Base-by-base conservation (phyloP, 2,329 filamentous ascomycete species). In the Sporothrix euskadiensis region DNA sequence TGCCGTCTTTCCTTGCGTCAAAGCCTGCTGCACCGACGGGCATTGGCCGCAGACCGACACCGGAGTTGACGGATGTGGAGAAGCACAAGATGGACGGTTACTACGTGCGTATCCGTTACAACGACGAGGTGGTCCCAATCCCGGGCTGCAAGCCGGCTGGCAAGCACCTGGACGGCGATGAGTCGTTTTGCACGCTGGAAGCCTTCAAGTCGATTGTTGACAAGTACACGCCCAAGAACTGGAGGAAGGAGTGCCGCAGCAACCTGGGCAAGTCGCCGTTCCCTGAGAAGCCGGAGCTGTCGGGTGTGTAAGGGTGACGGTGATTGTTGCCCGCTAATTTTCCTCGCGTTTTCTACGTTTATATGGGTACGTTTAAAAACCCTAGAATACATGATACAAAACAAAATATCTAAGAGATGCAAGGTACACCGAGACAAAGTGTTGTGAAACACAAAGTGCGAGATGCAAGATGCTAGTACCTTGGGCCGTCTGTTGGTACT, bases 141-240 rank as follows among this genome's bases (percentile, higher is more conserved):
- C 95, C 95, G 0, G 94, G 93, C 2, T 99, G 96, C 81, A 89
- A 87, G 76, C 82, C 86, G 10, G 82, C 85, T 0, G 93, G 94
- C 7, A 97, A 94, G 75, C 96, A 99, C 82, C 85, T 97, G 2
- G 88, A 93, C 0, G 94, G 94, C 0, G 92, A 98, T 77, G 91
- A 94, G 77, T 92, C 89, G 35, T 95, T 98, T 79, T 99, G 96
- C 83, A 98, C 95, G 0, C 82, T 99, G 78, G 89, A 92, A 73
- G 94, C 95, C 0, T 99, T 99, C 86, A 98, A 98, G 82, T 85
- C 89, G 70, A 93, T 98, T 72, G 94, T 96, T 2, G 95, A 98
- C 82, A 94, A 93, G 78, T 97, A 92, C 80, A 96, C 93, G 1
- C 96, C 96, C 0, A 84, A 84, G 74, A 88, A 94, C 80, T 98